These are phyloP conservation scores for Nepenthes alata DNA, from an alignment of 179 eudicot species.

Conservation along the genomic window DNA sequence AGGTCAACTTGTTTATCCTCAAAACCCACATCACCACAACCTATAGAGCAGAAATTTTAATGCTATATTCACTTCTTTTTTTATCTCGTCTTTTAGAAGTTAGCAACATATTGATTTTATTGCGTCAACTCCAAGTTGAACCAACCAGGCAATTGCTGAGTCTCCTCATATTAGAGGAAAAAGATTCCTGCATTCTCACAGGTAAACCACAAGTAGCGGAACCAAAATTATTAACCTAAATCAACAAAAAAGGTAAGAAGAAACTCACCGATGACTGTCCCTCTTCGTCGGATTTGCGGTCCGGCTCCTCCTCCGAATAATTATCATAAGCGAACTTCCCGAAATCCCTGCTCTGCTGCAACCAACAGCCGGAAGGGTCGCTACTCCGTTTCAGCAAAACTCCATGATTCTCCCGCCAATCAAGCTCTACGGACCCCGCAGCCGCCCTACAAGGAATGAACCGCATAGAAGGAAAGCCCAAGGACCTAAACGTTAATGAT, in stretches of 20 bases:
- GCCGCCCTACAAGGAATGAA: slow-evolving; percentile 9
- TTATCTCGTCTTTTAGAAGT: too few species aligned
- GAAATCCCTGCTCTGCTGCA: slow-evolving; percentile 18
- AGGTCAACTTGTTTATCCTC: too few species aligned
- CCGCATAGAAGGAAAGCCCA: not conserved
- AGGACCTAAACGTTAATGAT: not conserved
- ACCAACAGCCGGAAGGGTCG: slow-evolving; percentile 9
- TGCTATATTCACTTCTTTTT: too few species aligned
- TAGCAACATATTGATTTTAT: too few species aligned
- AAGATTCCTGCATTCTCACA: too few species aligned
- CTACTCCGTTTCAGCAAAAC: not conserved
- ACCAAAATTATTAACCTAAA: too few species aligned
- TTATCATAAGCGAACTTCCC: slow-evolving; percentile 32
- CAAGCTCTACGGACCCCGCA: slow-evolving; percentile 2
- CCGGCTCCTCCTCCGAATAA: slow-evolving; percentile 22
- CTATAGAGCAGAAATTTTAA: too few species aligned
- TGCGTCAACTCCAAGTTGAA: too few species aligned
- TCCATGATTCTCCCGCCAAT: slow-evolving; percentile 9
- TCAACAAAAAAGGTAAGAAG: not conserved
- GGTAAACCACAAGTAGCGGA: too few species aligned
- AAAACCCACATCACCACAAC: too few species aligned
- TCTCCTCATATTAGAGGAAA: too few species aligned
- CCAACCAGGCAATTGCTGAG: too few species aligned
- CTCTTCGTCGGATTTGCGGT: slow-evolving; percentile 7
- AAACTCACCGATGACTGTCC: slow-evolving; percentile 14